Conservation (phyloP, 2,329 filamentous ascomycete genomes). For the Alternaria gaisen region DNA sequence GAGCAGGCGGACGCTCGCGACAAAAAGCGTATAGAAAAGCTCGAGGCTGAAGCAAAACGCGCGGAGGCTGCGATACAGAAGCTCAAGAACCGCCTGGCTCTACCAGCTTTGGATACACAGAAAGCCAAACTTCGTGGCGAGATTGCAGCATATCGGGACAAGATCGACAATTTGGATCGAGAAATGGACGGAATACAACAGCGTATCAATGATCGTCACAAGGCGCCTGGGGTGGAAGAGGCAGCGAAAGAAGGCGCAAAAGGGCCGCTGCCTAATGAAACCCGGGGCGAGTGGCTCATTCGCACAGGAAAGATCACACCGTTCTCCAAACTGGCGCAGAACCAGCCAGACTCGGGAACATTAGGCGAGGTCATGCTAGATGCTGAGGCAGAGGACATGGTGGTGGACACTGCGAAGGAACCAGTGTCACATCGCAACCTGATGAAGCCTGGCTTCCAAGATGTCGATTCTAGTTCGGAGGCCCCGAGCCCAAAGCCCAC, state of each 20-base stretch:
- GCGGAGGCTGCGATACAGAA: slow-evolving; percentile 71
- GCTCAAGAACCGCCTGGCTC: slow-evolving; percentile 64
- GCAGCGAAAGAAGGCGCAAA: slow-evolving; percentile 58
- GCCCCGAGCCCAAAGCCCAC: slow-evolving; percentile 40
- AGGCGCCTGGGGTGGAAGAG: slow-evolving; percentile 60
- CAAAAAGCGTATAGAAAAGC: slow-evolving; percentile 68
- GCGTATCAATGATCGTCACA: slow-evolving; percentile 79
- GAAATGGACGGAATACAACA: slow-evolving; percentile 83
- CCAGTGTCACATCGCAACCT: slow-evolving; percentile 59
- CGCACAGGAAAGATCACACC: slow-evolving; percentile 97
- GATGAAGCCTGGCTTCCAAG: slow-evolving; percentile 58
- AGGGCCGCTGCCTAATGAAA: slow-evolving; percentile 78
- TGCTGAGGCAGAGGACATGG: slow-evolving; percentile 75
- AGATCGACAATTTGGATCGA: slow-evolving; percentile 70
- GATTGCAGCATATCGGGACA: slow-evolving; percentile 70
- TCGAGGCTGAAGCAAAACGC: slow-evolving; percentile 61
- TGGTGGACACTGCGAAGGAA: slow-evolving; percentile 53
- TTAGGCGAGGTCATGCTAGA: slow-evolving; percentile 81
- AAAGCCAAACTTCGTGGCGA: slow-evolving; percentile 70
- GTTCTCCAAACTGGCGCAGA: slow-evolving; percentile 80
- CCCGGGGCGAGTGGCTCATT: slow-evolving; percentile 86
- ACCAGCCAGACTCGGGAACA: slow-evolving; percentile 70
- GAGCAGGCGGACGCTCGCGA: slow-evolving; percentile 72
- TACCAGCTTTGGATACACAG: slow-evolving; percentile 63
- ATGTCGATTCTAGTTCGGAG: slow-evolving; percentile 40